Evolutionary conservation across 805 yeast species (phyloP), one percentile per base, ranked within the genome.

Genomic region (Zygotorulaspora sp.): DNA sequence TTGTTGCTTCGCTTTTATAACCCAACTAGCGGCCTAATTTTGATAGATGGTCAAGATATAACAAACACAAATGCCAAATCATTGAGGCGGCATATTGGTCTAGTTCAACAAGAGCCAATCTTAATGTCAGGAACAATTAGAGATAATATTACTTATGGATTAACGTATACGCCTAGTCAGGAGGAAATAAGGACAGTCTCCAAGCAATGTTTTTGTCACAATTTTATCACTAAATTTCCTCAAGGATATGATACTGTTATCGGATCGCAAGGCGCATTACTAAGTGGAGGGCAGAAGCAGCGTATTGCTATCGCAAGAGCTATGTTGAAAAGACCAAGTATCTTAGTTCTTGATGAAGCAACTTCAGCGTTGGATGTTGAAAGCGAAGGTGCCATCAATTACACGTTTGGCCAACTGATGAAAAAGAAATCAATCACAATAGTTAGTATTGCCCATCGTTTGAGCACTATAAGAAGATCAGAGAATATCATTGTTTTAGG

Each of bases 271-370:
- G 72, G 72, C 16, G 66, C 74, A 0, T 52, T 75, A 20, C 58
- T 90, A 7, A 88, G 97, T n/a, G 95, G 95, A 30, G 98, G 98
- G 2, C 97, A 92, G 57, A 69, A 82, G 29, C 97, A 92, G 57
- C 68, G 97, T 44, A 68, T 92, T 2, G 82, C 94, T 0, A 78
- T 92, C 37, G 96, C 95, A 0, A 71, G 97, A 36, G 95, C 95
- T 0, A 53, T 92, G 21, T 53, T 89, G 7, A 68, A 92, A 35
- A 70, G 73, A 26, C 95, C 97, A 0, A 67, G 79, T n/a, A 68
- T 92, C 5, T 58, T 78, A 43, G 67, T 79, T 25, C 60, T 92
- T 32, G 98, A 92, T 60, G 98, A 92, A 57, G 84, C 90, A 35
- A 89, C 97, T 0, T 80, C 97, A 1, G 84, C 95, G 0, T 66